These are phyloP conservation scores for Malassezia cuniculi DNA, from an alignment of 1,284 basidiomycete genomes.

Conservation along the genomic window DNA sequence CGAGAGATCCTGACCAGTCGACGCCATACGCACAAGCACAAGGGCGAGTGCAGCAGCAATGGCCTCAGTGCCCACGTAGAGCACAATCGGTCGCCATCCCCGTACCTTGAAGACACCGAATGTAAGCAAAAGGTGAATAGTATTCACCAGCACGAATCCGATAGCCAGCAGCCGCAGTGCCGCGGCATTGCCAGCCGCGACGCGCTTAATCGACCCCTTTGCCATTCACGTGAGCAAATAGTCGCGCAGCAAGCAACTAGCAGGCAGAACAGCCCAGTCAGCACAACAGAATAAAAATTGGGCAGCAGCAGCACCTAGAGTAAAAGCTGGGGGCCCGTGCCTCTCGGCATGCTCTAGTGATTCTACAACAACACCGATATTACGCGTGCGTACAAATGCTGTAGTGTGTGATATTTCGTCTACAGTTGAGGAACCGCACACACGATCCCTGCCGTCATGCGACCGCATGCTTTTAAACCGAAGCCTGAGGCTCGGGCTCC, in stretches of 20 bases:
- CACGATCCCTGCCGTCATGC: no score
- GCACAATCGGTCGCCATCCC: slow-evolving; percentile 11
- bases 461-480: slow-evolving; percentile 52
- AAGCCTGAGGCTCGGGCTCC: slow-evolving; percentile 73
- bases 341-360: no score
- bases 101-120: slow-evolving; percentile 21
- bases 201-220: slow-evolving; percentile 24
- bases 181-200: slow-evolving; percentile 27
- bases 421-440: no score
- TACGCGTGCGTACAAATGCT: no score
- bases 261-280: no score
- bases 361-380: no score
- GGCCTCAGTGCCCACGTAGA: slow-evolving; percentile 32
- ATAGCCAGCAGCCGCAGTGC: slow-evolving; percentile 24
- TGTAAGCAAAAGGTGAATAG: slow-evolving; percentile 24
- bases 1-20: slow-evolving; percentile 36
- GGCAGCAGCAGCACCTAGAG: no score
- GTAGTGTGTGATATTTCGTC: no score
- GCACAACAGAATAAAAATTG: no score
- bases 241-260: no score
- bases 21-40: slow-evolving; percentile 39
- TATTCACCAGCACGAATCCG: slow-evolving; percentile 36
- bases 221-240: no score
- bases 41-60: slow-evolving; percentile 32
- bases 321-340: no score